Evolutionary conservation across 2,329 filamentous ascomycete genomes (phyloP).

Genomic region (Amauroascus verrucosus): DNA sequence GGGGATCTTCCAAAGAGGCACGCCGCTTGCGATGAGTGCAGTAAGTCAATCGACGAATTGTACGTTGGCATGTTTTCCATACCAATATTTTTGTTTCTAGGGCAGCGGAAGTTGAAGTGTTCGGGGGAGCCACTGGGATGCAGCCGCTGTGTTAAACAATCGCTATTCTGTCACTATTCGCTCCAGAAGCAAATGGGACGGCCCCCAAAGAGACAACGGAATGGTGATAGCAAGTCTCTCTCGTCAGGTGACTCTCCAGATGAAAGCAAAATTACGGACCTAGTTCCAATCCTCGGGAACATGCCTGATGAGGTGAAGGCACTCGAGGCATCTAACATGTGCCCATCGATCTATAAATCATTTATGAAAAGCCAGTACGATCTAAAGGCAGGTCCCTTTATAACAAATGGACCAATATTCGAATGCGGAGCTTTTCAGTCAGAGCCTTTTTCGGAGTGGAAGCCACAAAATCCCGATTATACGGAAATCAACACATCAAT

Average conservation of each 20-base stretch:
- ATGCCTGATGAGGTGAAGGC: conserved; percentile 16
- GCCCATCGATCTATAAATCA: conserved; percentile 22
- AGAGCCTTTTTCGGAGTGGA: neutral
- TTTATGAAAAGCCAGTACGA: conserved; percentile 15
- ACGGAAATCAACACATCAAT: conserved; percentile 11
- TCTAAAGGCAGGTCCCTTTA: conserved; percentile 12
- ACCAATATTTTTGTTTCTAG: conserved; percentile 22
- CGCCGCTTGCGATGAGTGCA: conserved; percentile 41
- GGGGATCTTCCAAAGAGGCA: conserved; percentile 30
- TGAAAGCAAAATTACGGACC: neutral
- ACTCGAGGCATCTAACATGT: conserved; percentile 23
- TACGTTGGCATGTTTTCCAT: conserved; percentile 7
- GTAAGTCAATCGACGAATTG: conserved; percentile 27
- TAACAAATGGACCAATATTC: conserved; percentile 14
- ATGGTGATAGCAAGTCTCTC: neutral
- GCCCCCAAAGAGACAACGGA: conserved; percentile 34
- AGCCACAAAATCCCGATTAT: conserved; percentile 12
- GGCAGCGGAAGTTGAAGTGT: conserved; percentile 41
- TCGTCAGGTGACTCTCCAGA: neutral
- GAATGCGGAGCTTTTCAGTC: conserved; percentile 1
- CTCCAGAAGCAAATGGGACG: conserved; percentile 41
- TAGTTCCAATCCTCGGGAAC: conserved; percentile 6
- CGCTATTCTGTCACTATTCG: conserved; percentile 37
- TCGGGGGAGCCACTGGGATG: conserved; percentile 38
- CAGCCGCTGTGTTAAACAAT: conserved; percentile 34